Evolutionary conservation across 2,329 filamentous ascomycete species (phyloP).

Genomic region (Xylariaceae sp.): DNA sequence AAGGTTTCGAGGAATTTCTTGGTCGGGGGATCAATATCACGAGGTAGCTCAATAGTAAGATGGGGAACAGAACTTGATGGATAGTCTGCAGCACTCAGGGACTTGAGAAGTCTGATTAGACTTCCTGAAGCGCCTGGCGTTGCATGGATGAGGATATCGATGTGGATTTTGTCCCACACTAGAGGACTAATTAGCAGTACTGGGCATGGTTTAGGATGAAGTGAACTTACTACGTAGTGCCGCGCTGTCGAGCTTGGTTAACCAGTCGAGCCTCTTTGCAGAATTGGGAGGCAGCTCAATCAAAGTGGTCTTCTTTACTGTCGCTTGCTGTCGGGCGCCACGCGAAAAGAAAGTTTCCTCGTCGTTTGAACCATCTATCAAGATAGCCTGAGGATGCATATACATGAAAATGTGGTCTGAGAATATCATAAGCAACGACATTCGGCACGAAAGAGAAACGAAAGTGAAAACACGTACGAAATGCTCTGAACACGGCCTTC

Average conservation of each 20-base stretch:
- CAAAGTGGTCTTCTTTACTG: conserved; percentile 58
- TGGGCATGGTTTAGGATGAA: neutral
- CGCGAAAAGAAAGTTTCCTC: conserved; percentile 72
- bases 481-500: conserved; percentile 62
- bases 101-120: conserved; percentile 75
- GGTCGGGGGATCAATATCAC: conserved; percentile 66
- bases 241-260: conserved; percentile 73
- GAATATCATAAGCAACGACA: conserved; percentile 23
- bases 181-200: conserved; percentile 26
- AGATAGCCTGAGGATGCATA: conserved; percentile 75
- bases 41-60: conserved; percentile 82
- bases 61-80: conserved; percentile 69
- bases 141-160: conserved; percentile 86
- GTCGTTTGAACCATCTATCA: conserved; percentile 67
- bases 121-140: conserved; percentile 71
- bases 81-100: conserved; percentile 76
- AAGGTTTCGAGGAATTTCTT: conserved; percentile 65
- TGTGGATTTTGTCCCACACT: conserved; percentile 76
- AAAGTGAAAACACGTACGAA: conserved; percentile 56
- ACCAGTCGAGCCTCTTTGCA: conserved; percentile 70
- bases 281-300: conserved; percentile 73
- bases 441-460: neutral
- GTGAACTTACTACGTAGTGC: conserved; percentile 62
- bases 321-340: conserved; percentile 59
- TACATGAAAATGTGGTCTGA: conserved; percentile 69